These are phyloP conservation scores for Phytophthora macrochlamydospora DNA, from an alignment of 352 stramenopile genomes.

Conservation along the genomic window DNA sequence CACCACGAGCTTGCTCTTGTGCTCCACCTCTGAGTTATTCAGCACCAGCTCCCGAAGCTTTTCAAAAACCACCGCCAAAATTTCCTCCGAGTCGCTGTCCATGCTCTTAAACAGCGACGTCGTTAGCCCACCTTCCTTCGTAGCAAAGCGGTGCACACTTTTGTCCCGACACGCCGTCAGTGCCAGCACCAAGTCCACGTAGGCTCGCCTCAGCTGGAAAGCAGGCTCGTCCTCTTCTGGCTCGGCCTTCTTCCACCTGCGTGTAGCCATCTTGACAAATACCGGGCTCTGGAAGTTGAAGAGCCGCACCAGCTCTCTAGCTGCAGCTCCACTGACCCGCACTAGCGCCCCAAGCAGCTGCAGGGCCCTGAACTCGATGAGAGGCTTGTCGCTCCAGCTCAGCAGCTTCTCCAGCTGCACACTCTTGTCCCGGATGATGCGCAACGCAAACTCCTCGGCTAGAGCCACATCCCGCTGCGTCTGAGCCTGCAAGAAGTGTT, in stretches of 20 bases:
- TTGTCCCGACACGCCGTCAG: slow-evolving; percentile 68
- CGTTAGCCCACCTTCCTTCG: slow-evolving; percentile 74
- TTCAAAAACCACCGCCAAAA: slow-evolving; percentile 55
- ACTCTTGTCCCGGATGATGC: slow-evolving; percentile 73
- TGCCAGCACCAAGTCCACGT: slow-evolving; percentile 66
- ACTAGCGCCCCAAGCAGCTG: slow-evolving; percentile 59
- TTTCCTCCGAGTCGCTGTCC: slow-evolving; percentile 66
- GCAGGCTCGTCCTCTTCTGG: slow-evolving; percentile 23
- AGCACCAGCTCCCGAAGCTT: slow-evolving; percentile 59
- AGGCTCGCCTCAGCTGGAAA: slow-evolving; percentile 73
- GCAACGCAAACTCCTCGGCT: slow-evolving; percentile 68
- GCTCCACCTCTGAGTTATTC: slow-evolving; percentile 52
- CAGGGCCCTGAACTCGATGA: slow-evolving; percentile 76
- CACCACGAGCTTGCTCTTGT: slow-evolving; percentile 61
- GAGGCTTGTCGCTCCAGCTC: slow-evolving; percentile 86
- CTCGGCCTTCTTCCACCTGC: slow-evolving; percentile 63
- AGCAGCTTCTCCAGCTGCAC: slow-evolving; percentile 71
- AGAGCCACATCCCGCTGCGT: slow-evolving; percentile 27
- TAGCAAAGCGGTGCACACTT: slow-evolving; percentile 79
- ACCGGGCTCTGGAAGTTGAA: slow-evolving; percentile 78
- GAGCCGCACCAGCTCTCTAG: slow-evolving; percentile 75
- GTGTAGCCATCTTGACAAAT: slow-evolving; percentile 63
- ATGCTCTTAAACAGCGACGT: slow-evolving; percentile 79
- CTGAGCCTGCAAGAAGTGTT: slow-evolving; percentile 48
- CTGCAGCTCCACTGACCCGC: slow-evolving; percentile 40